Conservation (phyloP, 208 protist genomes). For the Entamoeba histolytica region DNA sequence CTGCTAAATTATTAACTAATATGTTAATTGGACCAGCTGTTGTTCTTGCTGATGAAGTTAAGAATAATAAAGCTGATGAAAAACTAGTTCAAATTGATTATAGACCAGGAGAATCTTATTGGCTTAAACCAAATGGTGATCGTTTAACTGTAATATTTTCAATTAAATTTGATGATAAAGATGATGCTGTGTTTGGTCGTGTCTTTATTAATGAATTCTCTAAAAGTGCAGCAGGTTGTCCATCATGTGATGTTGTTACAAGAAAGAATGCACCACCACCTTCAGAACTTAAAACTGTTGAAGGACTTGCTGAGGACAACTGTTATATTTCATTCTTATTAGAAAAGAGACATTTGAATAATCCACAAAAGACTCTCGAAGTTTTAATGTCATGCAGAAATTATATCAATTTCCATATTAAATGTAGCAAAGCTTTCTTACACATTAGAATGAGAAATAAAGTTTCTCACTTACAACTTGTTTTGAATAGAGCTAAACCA, state of each 20-base stretch:
- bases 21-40: not conserved
- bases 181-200: not conserved
- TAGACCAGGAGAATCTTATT: not conserved
- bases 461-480: not conserved
- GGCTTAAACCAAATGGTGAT: not conserved
- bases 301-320: not conserved
- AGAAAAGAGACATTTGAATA: not conserved
- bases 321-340: slow-evolving; percentile 6
- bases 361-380: not conserved
- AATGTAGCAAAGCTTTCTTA: slow-evolving; percentile 16
- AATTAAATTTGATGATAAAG: not conserved
- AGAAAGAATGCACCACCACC: not conserved
- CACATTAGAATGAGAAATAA: slow-evolving; percentile 8
- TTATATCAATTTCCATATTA: slow-evolving; percentile 12
- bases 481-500: slow-evolving; percentile 7
- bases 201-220: slow-evolving; percentile 7
- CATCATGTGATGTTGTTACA: slow-evolving; percentile 3
- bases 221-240: not conserved
- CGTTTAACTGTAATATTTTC: slow-evolving; percentile 7
- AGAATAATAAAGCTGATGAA: not conserved
- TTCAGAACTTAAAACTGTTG: not conserved
- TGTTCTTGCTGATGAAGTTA: not conserved
- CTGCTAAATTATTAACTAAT: not conserved
- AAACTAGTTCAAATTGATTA: not conserved
- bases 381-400: slow-evolving; percentile 2